Base-by-base conservation (phyloP, 352 stramenopile species). In the Globisporangium spiculum region DNA sequence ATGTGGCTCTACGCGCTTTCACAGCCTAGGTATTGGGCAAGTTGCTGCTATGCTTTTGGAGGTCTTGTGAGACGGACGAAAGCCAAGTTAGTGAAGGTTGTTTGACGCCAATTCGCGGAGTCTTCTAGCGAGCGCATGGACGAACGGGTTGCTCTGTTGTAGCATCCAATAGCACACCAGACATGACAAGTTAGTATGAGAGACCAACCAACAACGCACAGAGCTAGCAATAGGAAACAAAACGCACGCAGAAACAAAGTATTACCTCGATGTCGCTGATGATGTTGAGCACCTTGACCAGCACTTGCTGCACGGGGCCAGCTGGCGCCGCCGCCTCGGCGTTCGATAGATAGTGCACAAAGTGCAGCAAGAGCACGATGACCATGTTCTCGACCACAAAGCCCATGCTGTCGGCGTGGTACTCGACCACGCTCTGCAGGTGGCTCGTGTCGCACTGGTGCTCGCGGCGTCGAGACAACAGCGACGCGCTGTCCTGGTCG, bases 321-420 rank as follows among this genome's bases (percentile, higher is more conserved):
- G n/a, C 50, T 14, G 27, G 56, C 60, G 24, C 66, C 65, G 74
- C 71, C 2, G 14, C 63, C 52, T 86, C 78, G 27, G 74, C 38
- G 46, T 80, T 71, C 22, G 61, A 63, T 46, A 86, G 41, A 69
- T 87, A 92, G 74, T 93, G 87, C 26, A 74, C 67, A 34, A 92
- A 87, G 70, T 95, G 87, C 27, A 88, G 75, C 57, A 89, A 54
- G 54, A 93, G 74, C 62, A 93, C 75, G 22, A 91, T 78, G 18
- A 84, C 73, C 78, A 90, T 88, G 74, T 92, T 93, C 76, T 95
- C 85, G 20, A 90, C 75, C 48, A 92, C 70, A 55, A 95, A 95
- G 14, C 75, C 68, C 70, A 93, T 67, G 61, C 84, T 93, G 62
- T 95, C 87, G 20, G 68, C 67, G 71, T 95, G 81, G 65, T 93